Base-by-base conservation (phyloP, 495 filamentous ascomycete species). In the Hamigera avellanea region DNA sequence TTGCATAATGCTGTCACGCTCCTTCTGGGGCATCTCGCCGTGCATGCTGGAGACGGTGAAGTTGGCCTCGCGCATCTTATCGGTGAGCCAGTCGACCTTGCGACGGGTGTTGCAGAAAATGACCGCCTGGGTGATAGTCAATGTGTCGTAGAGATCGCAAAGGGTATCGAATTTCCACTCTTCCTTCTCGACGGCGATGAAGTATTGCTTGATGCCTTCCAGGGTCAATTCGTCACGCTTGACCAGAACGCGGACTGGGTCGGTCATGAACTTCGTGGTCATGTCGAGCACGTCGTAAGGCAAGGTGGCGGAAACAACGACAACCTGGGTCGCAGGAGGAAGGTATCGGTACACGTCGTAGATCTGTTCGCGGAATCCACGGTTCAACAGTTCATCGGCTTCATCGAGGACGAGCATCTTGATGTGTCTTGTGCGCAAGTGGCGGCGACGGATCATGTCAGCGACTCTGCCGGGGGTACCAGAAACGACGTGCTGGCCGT, bases 81-180 rank as follows among this genome's bases (percentile, higher is more conserved):
- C 91, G 14, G 91, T 95, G 39, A 99, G 66, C 91, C 91, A 99
- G 65, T 99, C 91, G 38, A 99, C 91, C 82, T 99, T 99, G 56
- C 93, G 76, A 50, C 91, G 81, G 10, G 91, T 99, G 68, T 99
- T 99, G 74, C 91, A 99, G 78, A 99, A 99, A 59, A 99, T 99
- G 51, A 99, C 91, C 8, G 91, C 91, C 61, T 99, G 91, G 13
- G 91, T 99, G 59, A 99, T 99, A 36, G 91, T 99, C 42, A 99
- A 66, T 6, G 91, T 99, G 55, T 99, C 91, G 72, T 99, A 99
- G 17, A 99, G 81, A 69, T 99, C 91, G 54, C 86, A 96, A 7
- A 99, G 78, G n/a, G 91, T 99, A 54, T 99, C 91, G 45, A 99
- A 87, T 53, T 99, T 99, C 91, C 91, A 99, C 50, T 96, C 91